These are phyloP conservation scores for Verticillium alfalfae DNA, from an alignment of 2,329 filamentous ascomycete genomes.

Conservation along the genomic window DNA sequence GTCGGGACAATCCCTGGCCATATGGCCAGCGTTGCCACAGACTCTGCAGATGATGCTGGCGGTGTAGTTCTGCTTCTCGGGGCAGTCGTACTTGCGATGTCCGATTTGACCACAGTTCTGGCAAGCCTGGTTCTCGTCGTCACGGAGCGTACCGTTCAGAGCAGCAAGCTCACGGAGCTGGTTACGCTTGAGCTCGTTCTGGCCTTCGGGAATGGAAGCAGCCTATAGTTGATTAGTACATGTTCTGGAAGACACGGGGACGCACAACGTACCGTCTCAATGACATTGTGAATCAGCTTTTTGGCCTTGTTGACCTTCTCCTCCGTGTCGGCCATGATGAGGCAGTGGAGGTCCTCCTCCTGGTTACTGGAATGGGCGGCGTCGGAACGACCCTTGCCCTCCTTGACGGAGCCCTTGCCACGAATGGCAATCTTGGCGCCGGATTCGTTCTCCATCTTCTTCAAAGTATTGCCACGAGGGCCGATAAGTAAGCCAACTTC, in stretches of 20 bases:
- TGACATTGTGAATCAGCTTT: conserved; percentile 96
- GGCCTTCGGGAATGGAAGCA: conserved; percentile 95
- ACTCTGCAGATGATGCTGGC: conserved; percentile 98
- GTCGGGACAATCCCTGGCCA: conserved; percentile 97
- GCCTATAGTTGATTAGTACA: conserved; percentile 52
- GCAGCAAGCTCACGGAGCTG: conserved; percentile 96
- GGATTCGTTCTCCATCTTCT: conserved; percentile 99
- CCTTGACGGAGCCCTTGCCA: conserved; percentile 98
- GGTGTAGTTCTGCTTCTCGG: conserved; percentile 97
- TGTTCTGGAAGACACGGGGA: background rate
- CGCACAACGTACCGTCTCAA: conserved; percentile 69
- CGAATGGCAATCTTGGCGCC: conserved; percentile 98
- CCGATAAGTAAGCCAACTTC: conserved; percentile 99
- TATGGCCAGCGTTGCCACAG: conserved; percentile 95
- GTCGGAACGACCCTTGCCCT: conserved; percentile 98
- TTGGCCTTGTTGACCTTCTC: conserved; percentile 99
- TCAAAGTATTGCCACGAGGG: conserved; percentile 98
- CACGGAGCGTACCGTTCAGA: conserved; percentile 96
- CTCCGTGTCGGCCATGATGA: conserved; percentile 99
- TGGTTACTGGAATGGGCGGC: conserved; percentile 99
- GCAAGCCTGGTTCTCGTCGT: conserved; percentile 98
- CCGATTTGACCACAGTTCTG: conserved; percentile 99
- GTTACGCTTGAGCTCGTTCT: conserved; percentile 98
- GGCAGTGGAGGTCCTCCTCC: conserved; percentile 96
- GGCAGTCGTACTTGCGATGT: conserved; percentile 97